Conservation (phyloP, 2,329 filamentous ascomycete species). For the Pestalotiopsis sp. region DNA sequence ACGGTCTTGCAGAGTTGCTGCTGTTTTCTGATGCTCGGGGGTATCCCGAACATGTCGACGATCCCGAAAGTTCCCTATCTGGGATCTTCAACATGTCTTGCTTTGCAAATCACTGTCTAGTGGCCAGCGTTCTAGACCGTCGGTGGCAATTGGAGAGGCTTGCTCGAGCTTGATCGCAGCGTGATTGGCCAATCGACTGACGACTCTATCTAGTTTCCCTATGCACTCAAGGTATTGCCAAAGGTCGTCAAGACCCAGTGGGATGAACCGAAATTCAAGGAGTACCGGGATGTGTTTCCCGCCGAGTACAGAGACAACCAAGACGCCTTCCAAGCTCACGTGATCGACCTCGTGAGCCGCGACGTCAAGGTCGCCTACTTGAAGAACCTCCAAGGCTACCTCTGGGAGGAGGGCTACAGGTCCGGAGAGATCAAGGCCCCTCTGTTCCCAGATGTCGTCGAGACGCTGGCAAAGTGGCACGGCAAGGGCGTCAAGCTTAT, state of each 20-base stretch:
- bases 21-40: background rate
- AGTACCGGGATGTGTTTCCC: conserved; percentile 74
- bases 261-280: conserved; percentile 64
- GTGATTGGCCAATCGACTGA: conserved; percentile 18
- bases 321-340: conserved; percentile 65
- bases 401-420: conserved; percentile 77
- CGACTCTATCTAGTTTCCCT: conserved; percentile 67
- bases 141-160: conserved; percentile 3
- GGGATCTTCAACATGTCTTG: background rate
- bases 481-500: conserved; percentile 59
- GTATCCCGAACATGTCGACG: background rate
- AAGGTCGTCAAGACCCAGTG: conserved; percentile 67
- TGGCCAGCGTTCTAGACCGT: background rate
- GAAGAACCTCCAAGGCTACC: conserved; percentile 78
- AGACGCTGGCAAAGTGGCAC: conserved; percentile 63
- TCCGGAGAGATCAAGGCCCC: conserved; percentile 71
- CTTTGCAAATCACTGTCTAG: background rate
- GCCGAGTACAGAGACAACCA: conserved; percentile 61
- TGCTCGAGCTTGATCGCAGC: background rate
- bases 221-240: conserved; percentile 70
- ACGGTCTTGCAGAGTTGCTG: background rate
- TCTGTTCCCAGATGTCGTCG: conserved; percentile 74
- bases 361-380: conserved; percentile 79
- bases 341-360: conserved; percentile 68
- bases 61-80: background rate